phyloP scores from a whole-genome alignment of 805 yeast species.

The Saturnispora dispora region DNA sequence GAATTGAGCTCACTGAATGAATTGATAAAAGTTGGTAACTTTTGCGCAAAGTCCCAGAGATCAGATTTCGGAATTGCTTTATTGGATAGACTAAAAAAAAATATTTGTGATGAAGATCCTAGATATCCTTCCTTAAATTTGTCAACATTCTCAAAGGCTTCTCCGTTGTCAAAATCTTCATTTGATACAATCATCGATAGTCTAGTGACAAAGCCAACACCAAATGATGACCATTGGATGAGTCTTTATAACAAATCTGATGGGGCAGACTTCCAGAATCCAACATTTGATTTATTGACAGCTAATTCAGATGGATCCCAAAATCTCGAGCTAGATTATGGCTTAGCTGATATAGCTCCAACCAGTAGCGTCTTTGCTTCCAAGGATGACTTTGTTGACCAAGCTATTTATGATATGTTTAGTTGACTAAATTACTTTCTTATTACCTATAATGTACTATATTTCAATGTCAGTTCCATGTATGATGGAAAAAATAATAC shows the following conservation, averaged over 20 bases:
- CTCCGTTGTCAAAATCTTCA: neutral
- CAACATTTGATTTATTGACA: neutral
- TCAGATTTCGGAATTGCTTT: constrained; percentile 5
- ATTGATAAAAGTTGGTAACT: constrained; percentile 5
- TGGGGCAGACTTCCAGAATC: neutral
- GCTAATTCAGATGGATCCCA: neutral
- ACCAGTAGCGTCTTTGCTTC: neutral
- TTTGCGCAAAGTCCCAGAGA: neutral
- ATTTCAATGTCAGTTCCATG: constrained; percentile 8
- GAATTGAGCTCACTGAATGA: constrained; percentile 15
- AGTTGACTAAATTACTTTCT: neutral
- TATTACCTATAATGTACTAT: neutral
- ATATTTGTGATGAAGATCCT: constrained; percentile 4
- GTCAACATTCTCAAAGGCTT: neutral
- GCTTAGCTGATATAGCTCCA: neutral
- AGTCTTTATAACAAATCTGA: constrained; percentile 9
- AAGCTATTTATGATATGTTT: constrained; percentile 13
- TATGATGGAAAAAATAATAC: neutral
- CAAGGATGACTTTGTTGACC: constrained; percentile 11
- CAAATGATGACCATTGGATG: constrained; percentile 18
- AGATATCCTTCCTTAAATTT: constrained; percentile 1
- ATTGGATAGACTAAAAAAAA: neutral
- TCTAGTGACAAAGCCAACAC: neutral
- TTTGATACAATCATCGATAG: neutral
- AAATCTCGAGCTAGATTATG: neutral